Base-by-base conservation (phyloP, 1,284 basidiomycete genomes). In the Cryptococcus sp. region DNA sequence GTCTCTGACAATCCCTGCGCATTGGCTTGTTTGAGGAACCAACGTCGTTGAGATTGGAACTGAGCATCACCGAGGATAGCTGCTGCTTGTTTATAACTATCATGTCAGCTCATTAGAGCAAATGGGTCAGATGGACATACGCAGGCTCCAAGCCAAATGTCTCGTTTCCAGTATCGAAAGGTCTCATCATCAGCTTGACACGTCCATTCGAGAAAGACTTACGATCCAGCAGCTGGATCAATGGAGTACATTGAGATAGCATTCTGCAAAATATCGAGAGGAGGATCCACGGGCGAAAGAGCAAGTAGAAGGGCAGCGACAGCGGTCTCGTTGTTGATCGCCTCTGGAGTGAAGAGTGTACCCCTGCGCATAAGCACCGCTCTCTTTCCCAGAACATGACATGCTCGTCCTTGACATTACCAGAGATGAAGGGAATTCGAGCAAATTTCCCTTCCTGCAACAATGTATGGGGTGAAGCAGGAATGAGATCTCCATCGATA, bases 361-460 rank as follows among this genome's bases (percentile, higher is more conserved):
- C 71, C 69, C 48, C 67, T 69, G 51, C 10, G 21, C 19, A 11
- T 50, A 21, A 43, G 28, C 3, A 23, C 7, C 22, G 25, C 1
- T 36, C 37, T 22, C n/a, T 14, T 31, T 4, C 21, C 18, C 16
- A 40, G 36, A 7, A 3, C 1, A 50, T 2, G 21, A 57, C 67
- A 50, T 52, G 69, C 66, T 75, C 73, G 50, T 75, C 73, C 24
- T 63, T 58, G 53, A 54, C 56, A 55, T 69, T 70, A 16, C 76
- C 73, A 13, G 64, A 63, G 48, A 77, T 71, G 52, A 72, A 75
- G 0, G 76, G 74, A 11, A 70, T 64, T 25, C 64, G 62, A 0
- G 64, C 61, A 48, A 73, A 69, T 32, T 58, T 45, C 19, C 70
- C 71, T 41, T 61, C 40, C 7, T 53, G 53, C 14, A 76, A 44